Evolutionary conservation across 2,329 filamentous ascomycete genomes (phyloP), one percentile per base, ranked within the genome.

Genomic region (Diaporthe vaccinii): DNA sequence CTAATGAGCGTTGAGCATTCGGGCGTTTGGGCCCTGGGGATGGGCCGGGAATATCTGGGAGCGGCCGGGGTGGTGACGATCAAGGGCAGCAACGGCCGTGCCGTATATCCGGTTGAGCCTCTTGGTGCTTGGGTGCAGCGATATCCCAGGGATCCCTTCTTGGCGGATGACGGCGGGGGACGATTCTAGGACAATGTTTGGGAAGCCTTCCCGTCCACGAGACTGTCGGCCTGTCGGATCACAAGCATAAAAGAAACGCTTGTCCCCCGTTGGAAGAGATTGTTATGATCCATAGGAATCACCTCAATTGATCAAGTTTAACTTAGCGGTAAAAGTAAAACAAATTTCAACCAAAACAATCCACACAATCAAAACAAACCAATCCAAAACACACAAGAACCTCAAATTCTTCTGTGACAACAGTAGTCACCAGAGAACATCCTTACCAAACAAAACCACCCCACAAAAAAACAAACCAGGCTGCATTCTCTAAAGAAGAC

Each of bases 11-110:
- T 69, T 10, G n/a, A 55, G 65, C 1, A 69, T 69, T 69, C 31
- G 14, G 31, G 41, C 34, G 49, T 14, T 39, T 69, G 49, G 65
- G 34, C 46, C 65, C 8, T 41, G 65, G 65, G 31, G n/a, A 69
- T 69, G 65, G 65, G 65, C 65, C 65, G 65, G 65, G 65, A 69
- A 69, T 69, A 55, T 69, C 34, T 69, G 65, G 34, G 34, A 55
- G 46, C 65, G 46, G 31, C 49, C 49, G 65, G 49, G 65, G 31
- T 39, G 59, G 4, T 4, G 65, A 22, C 34, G 31, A 68, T 55
- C 65, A 69, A 69, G 49, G 65, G 65, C 65, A 41, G 49, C 46
- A 1, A 25, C 34, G 49, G 49, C 6, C 34, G 46, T 69, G 65
- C 65, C 65, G 65, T 39, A 31, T 55, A 69, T 15, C 65, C 65